Evolutionary conservation across 2,329 filamentous ascomycete genomes (phyloP), one percentile per base, ranked within the genome.

Genomic region (Neofusicoccum parvum): DNA sequence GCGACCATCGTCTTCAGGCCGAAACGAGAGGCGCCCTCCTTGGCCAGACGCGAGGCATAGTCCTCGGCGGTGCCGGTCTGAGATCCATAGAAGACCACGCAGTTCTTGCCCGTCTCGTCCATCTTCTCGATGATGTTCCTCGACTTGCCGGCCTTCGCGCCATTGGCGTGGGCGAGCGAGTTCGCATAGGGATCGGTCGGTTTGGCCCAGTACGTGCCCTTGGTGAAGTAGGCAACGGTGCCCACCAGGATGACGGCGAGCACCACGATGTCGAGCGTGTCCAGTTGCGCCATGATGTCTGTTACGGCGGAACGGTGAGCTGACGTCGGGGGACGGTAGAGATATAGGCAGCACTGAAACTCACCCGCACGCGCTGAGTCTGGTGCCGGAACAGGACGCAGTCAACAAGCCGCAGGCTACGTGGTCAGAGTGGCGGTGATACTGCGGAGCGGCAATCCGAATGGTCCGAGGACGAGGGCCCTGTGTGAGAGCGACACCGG

Each of bases 31-130:
- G 94, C 94, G 74, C 95, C 95, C 80, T 99, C 95, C 85, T 99
- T 99, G 70, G 95, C 93, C 72, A 99, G 83, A 72, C 96, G 88
- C 12, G 94, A 96, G 70, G 95, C 96, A 76, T 99, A 99, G 79
- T 99, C 95, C 82, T 99, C 96, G 58, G 95, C 95, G 46, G 95
- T 99, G 73, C 95, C 95, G 20, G 95, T 99, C 82, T 99, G 95
- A 37, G 95, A 99, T 71, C 95, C 95, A 78, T 97, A 99, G 84
- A 99, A 97, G 74, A 99, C 90, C 70, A 99, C 90, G 79, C 94
- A 97, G 82, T 99, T 98, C 84, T 98, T 99, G 79, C 89, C 90
- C 11, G 88, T 89, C 82, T 98, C 93, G 23, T 97, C 92, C 89
- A 99, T 91, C 82, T 96, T 96, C 85, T 98, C 92, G 67, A 97